These are phyloP conservation scores for Fusarium tuaranense DNA, from an alignment of 2,329 filamentous ascomycete genomes.

Conservation along the genomic window DNA sequence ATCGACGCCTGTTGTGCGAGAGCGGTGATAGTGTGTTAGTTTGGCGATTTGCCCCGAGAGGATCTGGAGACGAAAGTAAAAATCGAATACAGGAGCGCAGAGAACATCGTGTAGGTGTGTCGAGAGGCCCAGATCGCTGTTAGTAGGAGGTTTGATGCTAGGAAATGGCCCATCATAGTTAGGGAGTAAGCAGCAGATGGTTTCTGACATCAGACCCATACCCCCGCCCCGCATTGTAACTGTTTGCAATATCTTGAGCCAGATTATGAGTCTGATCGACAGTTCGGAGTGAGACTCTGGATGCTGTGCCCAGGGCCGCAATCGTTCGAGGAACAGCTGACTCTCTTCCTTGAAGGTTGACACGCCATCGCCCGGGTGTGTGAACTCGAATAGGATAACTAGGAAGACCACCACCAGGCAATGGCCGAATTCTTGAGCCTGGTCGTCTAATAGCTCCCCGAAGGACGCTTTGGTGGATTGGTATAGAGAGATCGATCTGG, in stretches of 20 bases:
- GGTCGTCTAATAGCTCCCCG: neutral
- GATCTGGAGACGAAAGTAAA: slow-evolving; percentile 35
- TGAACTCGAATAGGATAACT: neutral
- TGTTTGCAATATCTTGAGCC: neutral
- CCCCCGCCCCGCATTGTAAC: neutral
- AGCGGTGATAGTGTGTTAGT: slow-evolving; percentile 41
- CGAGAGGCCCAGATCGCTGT: neutral
- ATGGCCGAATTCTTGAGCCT: neutral
- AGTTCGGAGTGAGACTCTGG: neutral
- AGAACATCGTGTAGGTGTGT: neutral
- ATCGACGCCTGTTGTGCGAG: slow-evolving; percentile 34
- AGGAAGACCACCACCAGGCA: neutral
- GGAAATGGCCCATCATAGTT: neutral
- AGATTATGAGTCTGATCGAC: neutral
- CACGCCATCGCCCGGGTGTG: neutral
- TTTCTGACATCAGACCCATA: neutral
- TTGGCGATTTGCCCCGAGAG: slow-evolving; percentile 33
- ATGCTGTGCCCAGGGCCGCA: neutral
- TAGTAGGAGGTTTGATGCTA: neutral
- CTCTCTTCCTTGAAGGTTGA: neutral
- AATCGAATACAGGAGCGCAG: neutral
- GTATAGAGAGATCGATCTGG: neutral
- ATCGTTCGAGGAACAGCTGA: neutral
- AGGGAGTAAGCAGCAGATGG: neutral
- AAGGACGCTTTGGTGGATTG: neutral